These are phyloP conservation scores for Podila minutissima DNA, from an alignment of 192 early-diverging fungal species.

Conservation along the genomic window DNA sequence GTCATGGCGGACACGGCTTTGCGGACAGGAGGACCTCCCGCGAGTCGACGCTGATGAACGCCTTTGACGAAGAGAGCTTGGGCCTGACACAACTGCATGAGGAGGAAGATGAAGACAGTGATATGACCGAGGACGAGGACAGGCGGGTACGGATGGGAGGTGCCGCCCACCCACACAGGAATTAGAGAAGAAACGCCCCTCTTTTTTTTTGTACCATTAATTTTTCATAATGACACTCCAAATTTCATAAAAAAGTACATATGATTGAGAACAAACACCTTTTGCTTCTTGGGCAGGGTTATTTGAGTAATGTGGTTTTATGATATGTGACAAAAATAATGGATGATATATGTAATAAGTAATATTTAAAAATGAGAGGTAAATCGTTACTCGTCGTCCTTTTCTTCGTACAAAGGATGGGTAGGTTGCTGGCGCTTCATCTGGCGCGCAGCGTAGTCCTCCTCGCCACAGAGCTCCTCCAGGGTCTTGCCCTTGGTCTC, in stretches of 20 bases:
- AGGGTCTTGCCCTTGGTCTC: slow-evolving; percentile 86
- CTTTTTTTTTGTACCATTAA: not conserved
- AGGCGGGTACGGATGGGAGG: slow-evolving; percentile 28
- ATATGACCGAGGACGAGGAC: slow-evolving; percentile 47
- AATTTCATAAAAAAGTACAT: no score
- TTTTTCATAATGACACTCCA: not conserved
- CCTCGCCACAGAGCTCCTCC: slow-evolving; percentile 64
- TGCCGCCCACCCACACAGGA: slow-evolving; percentile 18
- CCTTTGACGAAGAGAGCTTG: slow-evolving; percentile 58
- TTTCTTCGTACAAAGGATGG: slow-evolving; percentile 12
- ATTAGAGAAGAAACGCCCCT: not conserved
- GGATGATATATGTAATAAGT: no score
- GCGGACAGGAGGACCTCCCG: slow-evolving; percentile 54
- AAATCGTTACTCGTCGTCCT: slow-evolving; percentile 15
- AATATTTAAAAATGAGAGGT: no score
- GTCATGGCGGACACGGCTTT: slow-evolving; percentile 36
- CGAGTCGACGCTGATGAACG: slow-evolving; percentile 57
- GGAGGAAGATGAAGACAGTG: slow-evolving; percentile 41
- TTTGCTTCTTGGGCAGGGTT: no score
- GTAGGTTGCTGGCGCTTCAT: slow-evolving; percentile 14
- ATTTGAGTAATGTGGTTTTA: no score
- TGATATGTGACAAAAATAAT: no score
- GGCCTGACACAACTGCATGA: slow-evolving; percentile 56
- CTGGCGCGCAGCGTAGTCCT: slow-evolving; percentile 21
- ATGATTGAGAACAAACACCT: no score